Evolutionary conservation across 768 basidiomycete genomes (phyloP), one percentile per base, ranked within the genome.

Genomic region (Collybia mongolica): DNA sequence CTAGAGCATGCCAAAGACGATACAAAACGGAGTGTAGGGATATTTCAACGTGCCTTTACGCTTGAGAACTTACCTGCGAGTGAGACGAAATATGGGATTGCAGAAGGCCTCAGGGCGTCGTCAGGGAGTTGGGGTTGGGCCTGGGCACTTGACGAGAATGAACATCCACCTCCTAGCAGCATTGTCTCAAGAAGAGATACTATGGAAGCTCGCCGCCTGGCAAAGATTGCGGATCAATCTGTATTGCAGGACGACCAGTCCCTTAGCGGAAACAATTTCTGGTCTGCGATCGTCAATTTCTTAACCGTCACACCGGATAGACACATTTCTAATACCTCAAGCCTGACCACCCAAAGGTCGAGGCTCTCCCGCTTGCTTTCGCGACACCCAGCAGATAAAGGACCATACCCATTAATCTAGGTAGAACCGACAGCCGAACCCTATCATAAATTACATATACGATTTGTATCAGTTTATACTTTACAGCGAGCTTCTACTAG

Each of bases 181-280:
- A 92, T 98, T 57, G 90, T 90, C 26, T 84, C 90, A n/a, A 73
- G 94, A 49, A 70, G 93, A 46, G 95, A 98, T 60, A 95, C 92
- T 5, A 73, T 75, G 35, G 90, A 93, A 69, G 91, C 90, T 8
- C 72, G 83, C 20, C 72, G 78, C 59, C 70, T 93, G 36, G 89
- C 88, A 20, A 79, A 76, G 44, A 76, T 90, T 29, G 91, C 90
- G 5, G 90, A 92, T 61, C 75, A 80, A 63, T 74, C 79, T 14
- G 71, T 84, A 38, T 56, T 83, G 15, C 82, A 82, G 59, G 79
- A 79, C 5, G 83, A 85, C 51, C 72, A 68, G 46, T 59, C 73
- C 8, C 63, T 87, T 56, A 88, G 79, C 56, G 83, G 72, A 37
- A 91, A 93, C 60, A 82, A 78, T 57, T 71, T 93, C 26, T 92